A percentile compares a stretch with the other conserved stretches of the same genome.
These are phyloP conservation scores for Dryadomyces quercivorus DNA, from an alignment of 2,329 filamentous ascomycete species.

Conservation along the genomic window DNA sequence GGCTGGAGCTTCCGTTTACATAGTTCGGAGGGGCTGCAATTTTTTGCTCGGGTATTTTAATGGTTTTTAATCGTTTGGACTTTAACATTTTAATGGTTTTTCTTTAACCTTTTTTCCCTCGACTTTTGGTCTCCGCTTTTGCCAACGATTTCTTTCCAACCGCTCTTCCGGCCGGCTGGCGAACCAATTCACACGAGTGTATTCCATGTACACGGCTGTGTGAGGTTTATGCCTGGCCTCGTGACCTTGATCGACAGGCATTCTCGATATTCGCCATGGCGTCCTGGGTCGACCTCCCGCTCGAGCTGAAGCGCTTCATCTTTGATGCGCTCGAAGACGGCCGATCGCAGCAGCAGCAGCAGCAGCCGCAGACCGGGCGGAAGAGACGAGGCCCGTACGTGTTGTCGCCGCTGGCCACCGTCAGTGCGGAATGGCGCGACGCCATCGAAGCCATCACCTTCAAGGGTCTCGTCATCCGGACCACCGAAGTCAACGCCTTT, in stretches of 20 bases:
- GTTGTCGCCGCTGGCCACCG: conserved; percentile 12
- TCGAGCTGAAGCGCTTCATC: conserved; percentile 10
- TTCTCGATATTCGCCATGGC: background rate
- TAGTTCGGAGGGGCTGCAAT: background rate
- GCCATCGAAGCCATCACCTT: conserved; percentile 16
- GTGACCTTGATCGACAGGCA: too few relatives aligned
- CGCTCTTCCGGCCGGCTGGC: too few relatives aligned
- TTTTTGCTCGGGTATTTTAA: background rate
- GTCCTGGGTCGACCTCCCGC: conserved; percentile 1
- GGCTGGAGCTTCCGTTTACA: background rate
- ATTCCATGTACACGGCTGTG: background rate
- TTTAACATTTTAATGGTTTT: background rate
- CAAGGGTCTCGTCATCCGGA: conserved; percentile 11
- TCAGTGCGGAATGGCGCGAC: conserved; percentile 16
- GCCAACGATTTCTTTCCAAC: background rate
- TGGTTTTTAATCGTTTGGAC: background rate
- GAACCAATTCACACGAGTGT: background rate
- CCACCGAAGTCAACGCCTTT: conserved; percentile 12
- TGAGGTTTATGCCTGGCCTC: too few relatives aligned
- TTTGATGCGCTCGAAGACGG: conserved; percentile 2
- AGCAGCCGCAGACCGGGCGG: background rate
- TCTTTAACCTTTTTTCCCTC: background rate
- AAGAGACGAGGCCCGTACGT: background rate
- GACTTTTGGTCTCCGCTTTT: background rate
- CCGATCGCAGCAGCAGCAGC: too few relatives aligned